Conservation (phyloP, 2,329 filamentous ascomycete genomes). For the Huntiella decipiens region DNA sequence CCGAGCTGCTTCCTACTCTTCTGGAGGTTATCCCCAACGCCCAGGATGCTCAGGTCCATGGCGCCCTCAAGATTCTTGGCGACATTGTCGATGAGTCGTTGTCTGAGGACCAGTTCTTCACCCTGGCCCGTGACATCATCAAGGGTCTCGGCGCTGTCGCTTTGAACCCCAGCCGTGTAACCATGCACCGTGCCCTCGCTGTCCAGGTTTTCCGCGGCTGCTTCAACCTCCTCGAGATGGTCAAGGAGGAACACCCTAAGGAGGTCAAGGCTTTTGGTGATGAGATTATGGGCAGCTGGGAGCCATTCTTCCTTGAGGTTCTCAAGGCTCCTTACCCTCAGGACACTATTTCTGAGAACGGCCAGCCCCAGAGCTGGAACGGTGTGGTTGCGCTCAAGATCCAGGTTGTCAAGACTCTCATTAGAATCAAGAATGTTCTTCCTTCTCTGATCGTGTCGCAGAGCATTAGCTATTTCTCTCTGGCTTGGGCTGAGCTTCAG, state of each 20-base stretch:
- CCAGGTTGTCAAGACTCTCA: slow-evolving; percentile 82
- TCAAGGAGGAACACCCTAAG: slow-evolving; percentile 76
- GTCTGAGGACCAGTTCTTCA: slow-evolving; percentile 88
- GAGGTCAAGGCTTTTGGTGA: slow-evolving; percentile 82
- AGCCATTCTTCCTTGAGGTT: slow-evolving; percentile 68
- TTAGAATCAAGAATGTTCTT: slow-evolving; percentile 76
- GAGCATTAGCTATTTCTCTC: slow-evolving; percentile 64
- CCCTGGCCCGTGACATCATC: slow-evolving; percentile 69
- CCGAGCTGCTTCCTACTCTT: slow-evolving; percentile 64
- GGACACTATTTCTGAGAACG: slow-evolving; percentile 25
- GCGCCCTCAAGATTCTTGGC: slow-evolving; percentile 67
- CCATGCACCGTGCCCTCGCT: slow-evolving; percentile 62
- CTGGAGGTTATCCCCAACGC: slow-evolving; percentile 60
- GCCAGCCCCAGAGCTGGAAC: slow-evolving; percentile 51
- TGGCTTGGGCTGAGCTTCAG: slow-evolving; percentile 75
- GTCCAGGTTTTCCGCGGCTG: slow-evolving; percentile 79
- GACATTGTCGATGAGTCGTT: slow-evolving; percentile 88
- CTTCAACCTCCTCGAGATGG: slow-evolving; percentile 91
- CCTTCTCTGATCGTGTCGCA: slow-evolving; percentile 64
- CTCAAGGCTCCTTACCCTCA: slow-evolving; percentile 61
- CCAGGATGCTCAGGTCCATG: slow-evolving; percentile 65
- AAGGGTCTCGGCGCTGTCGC: slow-evolving; percentile 69
- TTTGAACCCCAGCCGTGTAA: slow-evolving; percentile 52
- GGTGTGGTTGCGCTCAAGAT: slow-evolving; percentile 73
- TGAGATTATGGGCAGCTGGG: slow-evolving; percentile 66